These are phyloP conservation scores for Stachybotrys chartarum DNA, from an alignment of 2,329 filamentous ascomycete genomes.

Conservation along the genomic window DNA sequence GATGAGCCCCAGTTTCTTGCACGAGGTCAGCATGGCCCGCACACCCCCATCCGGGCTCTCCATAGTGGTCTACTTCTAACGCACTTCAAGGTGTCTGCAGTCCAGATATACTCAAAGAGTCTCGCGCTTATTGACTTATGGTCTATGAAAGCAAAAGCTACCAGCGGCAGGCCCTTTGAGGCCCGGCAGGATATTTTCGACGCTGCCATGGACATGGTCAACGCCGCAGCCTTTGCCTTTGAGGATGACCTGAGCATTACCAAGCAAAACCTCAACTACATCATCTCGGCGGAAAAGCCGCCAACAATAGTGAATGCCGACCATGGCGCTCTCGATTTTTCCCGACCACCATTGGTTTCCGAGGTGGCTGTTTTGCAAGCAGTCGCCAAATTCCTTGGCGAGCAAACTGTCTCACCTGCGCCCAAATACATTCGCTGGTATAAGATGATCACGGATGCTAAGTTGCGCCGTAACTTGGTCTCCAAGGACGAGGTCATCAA, in stretches of 20 bases:
- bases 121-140: neutral
- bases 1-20: conserved; percentile 9
- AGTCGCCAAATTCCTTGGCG: neutral
- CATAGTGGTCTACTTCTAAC: neutral
- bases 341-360: neutral
- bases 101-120: neutral
- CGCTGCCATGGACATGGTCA: neutral
- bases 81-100: neutral
- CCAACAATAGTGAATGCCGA: neutral
- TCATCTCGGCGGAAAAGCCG: neutral
- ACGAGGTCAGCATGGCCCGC: conserved; percentile 3
- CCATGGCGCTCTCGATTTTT: neutral
- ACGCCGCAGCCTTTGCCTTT: neutral
- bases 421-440: too few species aligned
- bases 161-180: neutral
- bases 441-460: too few species aligned
- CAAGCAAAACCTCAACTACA: neutral
- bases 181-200: neutral
- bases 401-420: too few species aligned
- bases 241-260: conserved; percentile 3
- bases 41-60: neutral
- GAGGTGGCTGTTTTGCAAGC: neutral
- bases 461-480: neutral
- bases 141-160: neutral
- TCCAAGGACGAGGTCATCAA: neutral